These are phyloP conservation scores for Primulina eburnea DNA, from an alignment of 257 asterid species.

Conservation along the genomic window DNA sequence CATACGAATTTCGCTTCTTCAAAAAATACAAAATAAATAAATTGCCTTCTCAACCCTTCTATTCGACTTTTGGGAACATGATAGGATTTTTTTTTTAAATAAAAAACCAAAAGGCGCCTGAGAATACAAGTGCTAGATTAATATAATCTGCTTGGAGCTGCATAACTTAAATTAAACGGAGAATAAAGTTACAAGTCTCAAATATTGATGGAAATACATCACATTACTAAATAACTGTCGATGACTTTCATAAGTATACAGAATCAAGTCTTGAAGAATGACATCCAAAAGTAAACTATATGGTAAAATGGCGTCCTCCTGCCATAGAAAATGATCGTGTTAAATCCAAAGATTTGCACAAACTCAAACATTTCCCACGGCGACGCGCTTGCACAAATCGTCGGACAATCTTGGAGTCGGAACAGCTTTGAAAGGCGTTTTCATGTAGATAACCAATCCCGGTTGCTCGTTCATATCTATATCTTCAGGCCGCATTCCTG, in stretches of 20 bases:
- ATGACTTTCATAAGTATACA: not conserved
- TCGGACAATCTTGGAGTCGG: constrained; percentile 59
- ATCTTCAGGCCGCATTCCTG: constrained; percentile 51
- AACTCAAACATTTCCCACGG: constrained; percentile 1
- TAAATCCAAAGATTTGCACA: not conserved
- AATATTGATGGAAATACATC: not conserved
- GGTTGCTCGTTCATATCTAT: constrained; percentile 84
- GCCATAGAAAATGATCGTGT: not conserved
- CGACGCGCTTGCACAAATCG: constrained; percentile 57
- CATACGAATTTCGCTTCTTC: too few species aligned
- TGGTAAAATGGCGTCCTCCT: not conserved
- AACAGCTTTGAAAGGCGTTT: constrained; percentile 54
- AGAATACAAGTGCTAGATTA: too few species aligned
- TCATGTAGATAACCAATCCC: constrained; percentile 75
- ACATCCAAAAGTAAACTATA: not conserved
- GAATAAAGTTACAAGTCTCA: not conserved
- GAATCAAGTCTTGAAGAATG: not conserved
- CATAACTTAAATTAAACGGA: not conserved
- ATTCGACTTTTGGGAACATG: too few species aligned
- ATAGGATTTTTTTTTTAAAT: too few species aligned
- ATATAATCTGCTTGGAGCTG: not conserved
- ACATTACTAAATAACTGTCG: not conserved
- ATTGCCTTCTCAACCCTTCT: too few species aligned
- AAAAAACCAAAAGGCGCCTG: too few species aligned
- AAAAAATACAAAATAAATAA: too few species aligned